phyloP scores from a whole-genome alignment of 257 asterid species.

The Solanum ossicruentum region DNA sequence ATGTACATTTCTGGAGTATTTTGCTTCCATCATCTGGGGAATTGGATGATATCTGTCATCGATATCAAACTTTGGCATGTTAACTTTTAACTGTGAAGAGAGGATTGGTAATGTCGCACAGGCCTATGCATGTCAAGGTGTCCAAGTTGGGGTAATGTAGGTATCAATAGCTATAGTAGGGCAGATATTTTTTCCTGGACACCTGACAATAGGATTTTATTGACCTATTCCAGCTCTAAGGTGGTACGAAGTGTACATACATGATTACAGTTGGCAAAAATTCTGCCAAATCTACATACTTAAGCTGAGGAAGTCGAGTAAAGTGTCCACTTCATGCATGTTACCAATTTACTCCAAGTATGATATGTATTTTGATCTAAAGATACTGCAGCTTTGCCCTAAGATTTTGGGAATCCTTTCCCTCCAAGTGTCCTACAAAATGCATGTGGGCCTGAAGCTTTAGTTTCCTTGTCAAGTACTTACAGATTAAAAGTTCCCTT shows the following conservation, averaged over 20 bases:
- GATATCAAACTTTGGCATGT: neutral
- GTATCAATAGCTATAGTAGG: neutral
- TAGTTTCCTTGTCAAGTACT: neutral
- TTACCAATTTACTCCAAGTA: neutral
- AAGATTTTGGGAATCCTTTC: neutral
- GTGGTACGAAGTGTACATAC: neutral
- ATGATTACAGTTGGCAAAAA: neutral
- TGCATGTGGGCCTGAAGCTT: neutral
- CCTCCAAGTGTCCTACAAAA: neutral
- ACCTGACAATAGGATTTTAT: neutral
- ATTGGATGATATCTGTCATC: neutral
- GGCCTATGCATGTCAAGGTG: neutral
- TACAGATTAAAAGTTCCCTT: neutral
- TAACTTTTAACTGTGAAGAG: neutral
- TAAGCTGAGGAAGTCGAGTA: neutral
- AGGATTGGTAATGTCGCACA: neutral
- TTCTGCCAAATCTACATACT: neutral
- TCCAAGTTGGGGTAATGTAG: neutral
- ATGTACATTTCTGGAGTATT: neutral
- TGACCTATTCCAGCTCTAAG: neutral
- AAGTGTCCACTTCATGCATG: neutral
- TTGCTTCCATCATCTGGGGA: neutral
- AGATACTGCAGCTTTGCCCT: neutral
- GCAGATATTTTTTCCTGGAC: neutral
- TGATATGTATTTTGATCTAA: neutral